Percentiles rank a stretch among this genome's conserved stretches.
These are phyloP conservation scores for Saitoella complicata DNA, from an alignment of 805 yeast species.

Conservation along the genomic window DNA sequence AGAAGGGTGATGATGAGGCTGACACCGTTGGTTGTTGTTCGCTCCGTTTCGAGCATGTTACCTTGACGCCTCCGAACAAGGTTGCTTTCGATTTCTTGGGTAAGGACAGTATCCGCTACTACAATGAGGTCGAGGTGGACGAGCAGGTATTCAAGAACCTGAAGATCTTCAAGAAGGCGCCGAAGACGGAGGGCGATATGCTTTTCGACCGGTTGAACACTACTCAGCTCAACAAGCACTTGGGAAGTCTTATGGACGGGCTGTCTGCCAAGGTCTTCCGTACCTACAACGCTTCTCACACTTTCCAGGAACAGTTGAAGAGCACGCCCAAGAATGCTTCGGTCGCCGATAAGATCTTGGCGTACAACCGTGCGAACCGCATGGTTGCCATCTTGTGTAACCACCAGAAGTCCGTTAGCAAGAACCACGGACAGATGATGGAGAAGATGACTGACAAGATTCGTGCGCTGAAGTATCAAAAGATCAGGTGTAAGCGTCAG, in stretches of 20 bases:
- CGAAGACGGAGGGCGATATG: conserved; percentile 84
- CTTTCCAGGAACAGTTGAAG: conserved; percentile 72
- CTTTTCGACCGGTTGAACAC: conserved; percentile 85
- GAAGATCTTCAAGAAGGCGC: conserved; percentile 70
- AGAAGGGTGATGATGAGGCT: conserved; percentile 92
- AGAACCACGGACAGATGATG: conserved; percentile 66
- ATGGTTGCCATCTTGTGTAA: conserved; percentile 92
- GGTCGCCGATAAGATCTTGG: conserved; percentile 70
- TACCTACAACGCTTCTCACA: conserved; percentile 89
- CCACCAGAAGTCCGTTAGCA: conserved; percentile 86
- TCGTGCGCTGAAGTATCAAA: conserved; percentile 73
- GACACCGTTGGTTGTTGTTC: conserved; percentile 98
- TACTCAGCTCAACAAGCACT: conserved; percentile 60
- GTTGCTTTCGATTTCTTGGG: conserved; percentile 88
- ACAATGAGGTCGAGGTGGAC: conserved; percentile 85
- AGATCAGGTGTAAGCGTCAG: conserved; percentile 54
- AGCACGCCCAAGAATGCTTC: conserved; percentile 74
- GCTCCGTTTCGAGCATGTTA: conserved; percentile 73
- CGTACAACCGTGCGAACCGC: conserved; percentile 86
- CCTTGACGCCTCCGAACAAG: conserved; percentile 66
- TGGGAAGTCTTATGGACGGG: conserved; percentile 83
- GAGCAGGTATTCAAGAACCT: conserved; percentile 82
- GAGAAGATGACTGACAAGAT: conserved; percentile 63
- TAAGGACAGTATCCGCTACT: conserved; percentile 83
- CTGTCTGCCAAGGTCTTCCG: conserved; percentile 93